Evolutionary conservation across 257 asterid species (phyloP).

Genomic region (Solanum piurae): DNA sequence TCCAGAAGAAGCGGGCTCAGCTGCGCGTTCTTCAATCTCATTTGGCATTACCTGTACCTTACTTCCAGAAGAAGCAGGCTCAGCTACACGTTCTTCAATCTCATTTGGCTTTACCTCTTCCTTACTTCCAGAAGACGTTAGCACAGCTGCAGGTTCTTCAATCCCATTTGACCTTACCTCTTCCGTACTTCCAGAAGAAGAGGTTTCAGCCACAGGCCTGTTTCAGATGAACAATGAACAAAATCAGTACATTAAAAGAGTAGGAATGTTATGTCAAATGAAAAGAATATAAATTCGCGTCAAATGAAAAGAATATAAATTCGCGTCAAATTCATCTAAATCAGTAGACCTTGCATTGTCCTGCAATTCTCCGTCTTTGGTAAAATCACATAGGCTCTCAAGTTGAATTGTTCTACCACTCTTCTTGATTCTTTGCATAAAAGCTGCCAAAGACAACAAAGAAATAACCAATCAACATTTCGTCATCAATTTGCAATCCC

Average conservation of each 20-base stretch:
- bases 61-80: slow-evolving; percentile 4
- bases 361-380: slow-evolving; percentile 29
- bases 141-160: neutral
- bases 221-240: neutral
- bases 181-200: slow-evolving; percentile 1
- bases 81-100: neutral
- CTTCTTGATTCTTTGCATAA: slow-evolving; percentile 73
- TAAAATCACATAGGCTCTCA: slow-evolving; percentile 58
- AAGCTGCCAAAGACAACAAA: slow-evolving; percentile 41
- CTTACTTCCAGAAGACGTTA: neutral
- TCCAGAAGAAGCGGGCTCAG: neutral
- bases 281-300: neutral
- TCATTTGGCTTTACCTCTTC: slow-evolving; percentile 4
- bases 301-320: neutral
- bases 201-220: slow-evolving; percentile 14
- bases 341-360: slow-evolving; percentile 3
- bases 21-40: neutral
- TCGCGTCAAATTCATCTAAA: neutral
- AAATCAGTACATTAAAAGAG: neutral
- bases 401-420: slow-evolving; percentile 42
- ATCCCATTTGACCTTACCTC: neutral
- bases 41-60: neutral
- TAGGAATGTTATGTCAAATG: neutral
- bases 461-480: neutral
- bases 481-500: neutral